Percentiles rank a stretch among this genome's conserved stretches.
Conservation (phyloP, 495 filamentous ascomycete species). For the Sporormia fimetaria region DNA sequence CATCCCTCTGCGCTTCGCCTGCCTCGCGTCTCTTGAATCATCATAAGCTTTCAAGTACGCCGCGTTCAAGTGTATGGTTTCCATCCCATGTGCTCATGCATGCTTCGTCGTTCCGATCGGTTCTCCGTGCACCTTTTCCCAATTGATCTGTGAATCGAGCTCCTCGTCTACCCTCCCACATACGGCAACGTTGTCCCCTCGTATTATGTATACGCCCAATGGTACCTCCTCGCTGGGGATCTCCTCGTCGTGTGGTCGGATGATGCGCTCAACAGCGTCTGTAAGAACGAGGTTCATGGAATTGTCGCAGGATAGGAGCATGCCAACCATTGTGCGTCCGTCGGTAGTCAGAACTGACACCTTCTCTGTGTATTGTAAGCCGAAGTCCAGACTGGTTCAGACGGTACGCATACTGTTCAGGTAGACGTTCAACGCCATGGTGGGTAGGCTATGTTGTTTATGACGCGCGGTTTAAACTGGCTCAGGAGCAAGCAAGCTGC, state of each 20-base stretch:
- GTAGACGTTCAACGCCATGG: constrained; percentile 56
- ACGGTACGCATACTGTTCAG: constrained; percentile 46
- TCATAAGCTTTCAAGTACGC: background rate
- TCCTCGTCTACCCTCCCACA: constrained; percentile 83
- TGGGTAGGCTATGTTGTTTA: constrained; percentile 1
- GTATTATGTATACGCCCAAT: constrained; percentile 81
- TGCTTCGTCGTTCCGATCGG: constrained; percentile 78
- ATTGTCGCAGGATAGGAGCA: constrained; percentile 77
- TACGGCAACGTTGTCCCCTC: constrained; percentile 89
- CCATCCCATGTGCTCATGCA: constrained; percentile 39
- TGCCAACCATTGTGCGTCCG: constrained; percentile 77
- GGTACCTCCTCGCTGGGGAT: constrained; percentile 71
- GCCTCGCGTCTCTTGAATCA: background rate
- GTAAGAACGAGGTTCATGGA: constrained; percentile 84
- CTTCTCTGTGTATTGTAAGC: constrained; percentile 49
- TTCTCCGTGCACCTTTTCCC: constrained; percentile 75
- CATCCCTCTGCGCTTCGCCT: too few species aligned
- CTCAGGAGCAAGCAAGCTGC: too few species aligned
- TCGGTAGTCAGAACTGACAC: constrained; percentile 87
- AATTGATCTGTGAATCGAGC: constrained; percentile 78
- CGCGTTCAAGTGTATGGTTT: background rate
- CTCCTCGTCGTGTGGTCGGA: constrained; percentile 67
- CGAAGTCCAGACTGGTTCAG: constrained; percentile 6
- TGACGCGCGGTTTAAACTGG: too few species aligned
- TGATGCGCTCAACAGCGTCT: constrained; percentile 78